Conservation (phyloP, 2,329 filamentous ascomycete species). For the Penicillium oxalicum region DNA sequence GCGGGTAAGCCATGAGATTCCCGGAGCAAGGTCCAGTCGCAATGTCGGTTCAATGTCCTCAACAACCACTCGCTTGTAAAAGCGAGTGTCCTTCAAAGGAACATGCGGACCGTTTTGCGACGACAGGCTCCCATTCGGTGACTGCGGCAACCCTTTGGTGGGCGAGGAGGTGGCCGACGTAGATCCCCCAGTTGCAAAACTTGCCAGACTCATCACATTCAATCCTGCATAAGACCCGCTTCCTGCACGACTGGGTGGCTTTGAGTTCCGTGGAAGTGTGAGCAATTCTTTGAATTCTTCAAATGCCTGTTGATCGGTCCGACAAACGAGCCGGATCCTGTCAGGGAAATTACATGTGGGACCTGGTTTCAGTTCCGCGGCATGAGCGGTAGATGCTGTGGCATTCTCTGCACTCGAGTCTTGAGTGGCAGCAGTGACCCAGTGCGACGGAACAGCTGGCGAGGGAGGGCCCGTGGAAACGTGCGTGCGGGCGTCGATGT, state of each 20-base stretch:
- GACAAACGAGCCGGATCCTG: slow-evolving; percentile 73
- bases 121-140: slow-evolving; percentile 41
- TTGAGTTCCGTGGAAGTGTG: slow-evolving; percentile 58
- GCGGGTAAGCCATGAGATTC: slow-evolving; percentile 87
- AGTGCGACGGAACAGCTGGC: slow-evolving; percentile 57
- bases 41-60: slow-evolving; percentile 96
- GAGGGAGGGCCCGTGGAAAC: slow-evolving; percentile 68
- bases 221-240: slow-evolving; percentile 65
- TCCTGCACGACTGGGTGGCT: slow-evolving; percentile 60
- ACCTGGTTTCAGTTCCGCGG: slow-evolving; percentile 53
- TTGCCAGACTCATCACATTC: slow-evolving; percentile 53
- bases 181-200: slow-evolving; percentile 39
- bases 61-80: slow-evolving; percentile 81
- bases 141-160: slow-evolving; percentile 53
- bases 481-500: slow-evolving; percentile 63
- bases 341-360: slow-evolving; percentile 71
- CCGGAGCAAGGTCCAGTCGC: slow-evolving; percentile 79
- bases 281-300: slow-evolving; percentile 79
- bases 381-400: slow-evolving; percentile 44
- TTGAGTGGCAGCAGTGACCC: slow-evolving; percentile 49
- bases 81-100: slow-evolving; percentile 80
- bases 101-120: slow-evolving; percentile 40
- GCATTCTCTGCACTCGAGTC: slow-evolving; percentile 57
- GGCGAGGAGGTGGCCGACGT: slow-evolving; percentile 56
- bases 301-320: slow-evolving; percentile 73